Evolutionary conservation across 495 filamentous ascomycete species (phyloP).

Genomic region (Oleoguttula mirabilis): DNA sequence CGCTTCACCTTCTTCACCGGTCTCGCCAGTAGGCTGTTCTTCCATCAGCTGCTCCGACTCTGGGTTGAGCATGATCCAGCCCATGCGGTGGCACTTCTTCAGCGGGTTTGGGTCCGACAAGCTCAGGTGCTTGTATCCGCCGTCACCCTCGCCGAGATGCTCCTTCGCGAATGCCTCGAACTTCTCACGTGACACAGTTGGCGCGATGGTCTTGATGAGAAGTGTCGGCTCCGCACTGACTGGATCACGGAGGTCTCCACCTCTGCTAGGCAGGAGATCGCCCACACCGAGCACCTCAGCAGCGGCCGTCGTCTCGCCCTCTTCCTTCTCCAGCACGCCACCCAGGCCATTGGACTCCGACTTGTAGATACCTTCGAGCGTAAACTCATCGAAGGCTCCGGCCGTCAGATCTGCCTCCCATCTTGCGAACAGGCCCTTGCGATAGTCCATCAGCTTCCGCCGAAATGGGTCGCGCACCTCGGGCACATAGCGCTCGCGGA

Average conservation of each 20-base stretch:
- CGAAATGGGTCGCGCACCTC: slow-evolving; percentile 62
- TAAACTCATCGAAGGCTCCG: slow-evolving; percentile 85
- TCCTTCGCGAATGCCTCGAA: slow-evolving; percentile 87
- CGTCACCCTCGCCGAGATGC: slow-evolving; percentile 72
- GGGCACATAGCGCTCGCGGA: slow-evolving; percentile 84
- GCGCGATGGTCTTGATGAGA: slow-evolving; percentile 95
- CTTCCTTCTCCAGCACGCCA: slow-evolving; percentile 82
- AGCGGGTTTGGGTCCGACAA: slow-evolving; percentile 92
- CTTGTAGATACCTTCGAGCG: slow-evolving; percentile 90
- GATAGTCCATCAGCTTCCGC: slow-evolving; percentile 57
- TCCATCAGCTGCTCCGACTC: slow-evolving; percentile 48
- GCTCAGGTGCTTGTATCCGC: slow-evolving; percentile 83
- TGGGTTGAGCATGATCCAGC: slow-evolving; percentile 92
- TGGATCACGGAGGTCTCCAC: slow-evolving; percentile 74
- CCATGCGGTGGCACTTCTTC: slow-evolving; percentile 95
- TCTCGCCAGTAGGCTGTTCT: slow-evolving; percentile 36
- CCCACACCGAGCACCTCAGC: slow-evolving; percentile 88
- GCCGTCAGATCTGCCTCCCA: slow-evolving; percentile 75
- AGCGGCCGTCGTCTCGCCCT: slow-evolving; percentile 78
- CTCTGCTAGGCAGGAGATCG: slow-evolving; percentile 68
- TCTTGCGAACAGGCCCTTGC: slow-evolving; percentile 59
- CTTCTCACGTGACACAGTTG: slow-evolving; percentile 87
- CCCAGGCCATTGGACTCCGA: slow-evolving; percentile 80
- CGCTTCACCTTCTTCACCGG: slow-evolving; percentile 35
- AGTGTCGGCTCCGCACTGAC: slow-evolving; percentile 74